Evolutionary conservation across 1,139 yeast genomes (phyloP).

Genomic region (Williopsis jadinii): DNA sequence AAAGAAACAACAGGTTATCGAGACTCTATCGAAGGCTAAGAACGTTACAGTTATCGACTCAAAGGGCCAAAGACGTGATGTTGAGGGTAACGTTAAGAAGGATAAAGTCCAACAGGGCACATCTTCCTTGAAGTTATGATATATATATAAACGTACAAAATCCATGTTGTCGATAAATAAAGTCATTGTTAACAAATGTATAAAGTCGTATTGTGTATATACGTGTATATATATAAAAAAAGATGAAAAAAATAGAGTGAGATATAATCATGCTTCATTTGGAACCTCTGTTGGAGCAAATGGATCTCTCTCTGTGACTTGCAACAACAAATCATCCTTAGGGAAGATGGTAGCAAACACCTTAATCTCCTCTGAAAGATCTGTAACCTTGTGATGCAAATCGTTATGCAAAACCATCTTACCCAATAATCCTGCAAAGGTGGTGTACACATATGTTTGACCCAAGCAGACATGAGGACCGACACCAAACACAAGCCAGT

Average conservation of each 20-base stretch:
- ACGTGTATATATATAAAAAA: background rate
- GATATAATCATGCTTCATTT: background rate
- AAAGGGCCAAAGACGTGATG: conserved; percentile 70
- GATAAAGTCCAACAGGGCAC: conserved; percentile 23
- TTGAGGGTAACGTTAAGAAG: conserved; percentile 59
- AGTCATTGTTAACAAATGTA: background rate
- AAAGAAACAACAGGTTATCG: conserved; percentile 57
- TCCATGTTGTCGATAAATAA: too few species aligned
- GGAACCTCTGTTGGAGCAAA: conserved; percentile 14
- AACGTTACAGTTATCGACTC: conserved; percentile 76
- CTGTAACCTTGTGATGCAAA: conserved; percentile 76
- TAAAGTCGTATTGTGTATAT: background rate
- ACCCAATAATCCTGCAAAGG: conserved; percentile 86
- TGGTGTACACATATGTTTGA: conserved; percentile 85
- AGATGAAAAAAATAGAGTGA: background rate
- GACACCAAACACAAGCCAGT: conserved; percentile 95
- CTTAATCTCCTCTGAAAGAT: conserved; percentile 80
- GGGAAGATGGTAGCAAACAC: conserved; percentile 99
- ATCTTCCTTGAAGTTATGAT: conserved; percentile 25
- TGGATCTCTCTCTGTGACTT: conserved; percentile 60
- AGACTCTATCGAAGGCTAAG: conserved; percentile 66
- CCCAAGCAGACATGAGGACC: conserved; percentile 97
- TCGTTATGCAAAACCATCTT: conserved; percentile 77
- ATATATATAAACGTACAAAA: background rate
- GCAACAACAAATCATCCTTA: conserved; percentile 80